Base-by-base conservation (phyloP, 2,329 filamentous ascomycete genomes). In the Talaromyces sp. region DNA sequence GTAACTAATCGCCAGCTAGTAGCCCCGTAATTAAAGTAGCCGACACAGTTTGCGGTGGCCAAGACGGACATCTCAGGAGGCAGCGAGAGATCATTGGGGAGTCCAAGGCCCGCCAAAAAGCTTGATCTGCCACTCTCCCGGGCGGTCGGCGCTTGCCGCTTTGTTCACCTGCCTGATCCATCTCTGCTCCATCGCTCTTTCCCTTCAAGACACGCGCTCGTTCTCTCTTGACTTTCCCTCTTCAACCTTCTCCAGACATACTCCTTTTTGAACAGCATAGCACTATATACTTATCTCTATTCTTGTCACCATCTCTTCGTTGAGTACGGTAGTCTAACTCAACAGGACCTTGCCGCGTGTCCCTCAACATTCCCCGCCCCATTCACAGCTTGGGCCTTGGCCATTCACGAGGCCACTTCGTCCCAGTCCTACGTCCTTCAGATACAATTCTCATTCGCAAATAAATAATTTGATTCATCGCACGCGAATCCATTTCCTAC, bases 21-120 rank as follows among this genome's bases (percentile, higher is more conserved):
- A 37, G 52, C 33, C 50, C 52, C 52, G 52, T 56, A 56, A 56
- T 56, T 56, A 22, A 14, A 7, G 33, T 56, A 56, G 52, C 31
- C 31, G 39, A 16, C 31, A 33, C 37, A 22, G 52, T 56, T 37
- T 24, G 52, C 52, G 39, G 59, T 19, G 63, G 57, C 50, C 59
- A 62, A 65, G 60, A 27, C 64, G 60, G 61, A 39, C 61, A 33
- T 57, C 31, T 33, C 56, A 59, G 56, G 56, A 59, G 56, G 37
- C 16, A 27, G 37, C 3, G 48, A 37, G 61, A 57, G 61, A 45
- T 63, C 52, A 63, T 63, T 63, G 61, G 61, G 27, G 61, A 63
- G 52, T 37, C 60, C 59, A 62, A 58, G 64, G 60, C 64, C 64
- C 64, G 64, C 64, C 64, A 56, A 65, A 65, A 65, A 65, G 64